Base-by-base conservation (phyloP, 1,284 basidiomycete genomes). In the Sutorius eximius region DNA sequence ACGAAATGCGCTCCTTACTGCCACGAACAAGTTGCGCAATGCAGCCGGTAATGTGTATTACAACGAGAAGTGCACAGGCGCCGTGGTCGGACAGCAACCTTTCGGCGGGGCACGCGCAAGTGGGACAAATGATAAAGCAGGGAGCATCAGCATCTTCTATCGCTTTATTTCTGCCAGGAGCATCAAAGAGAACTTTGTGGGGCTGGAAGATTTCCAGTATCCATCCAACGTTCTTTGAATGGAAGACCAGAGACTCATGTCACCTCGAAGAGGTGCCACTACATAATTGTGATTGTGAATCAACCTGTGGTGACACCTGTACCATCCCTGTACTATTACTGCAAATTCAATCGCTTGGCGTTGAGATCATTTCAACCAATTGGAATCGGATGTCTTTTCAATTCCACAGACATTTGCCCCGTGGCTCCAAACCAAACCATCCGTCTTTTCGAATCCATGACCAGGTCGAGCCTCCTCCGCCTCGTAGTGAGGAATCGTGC, bases 41-140 rank as follows among this genome's bases (percentile, higher is more conserved):
- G 81, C 93, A 0, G 90, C 92, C 6, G 91, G 91, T 2, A 93
- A 97, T 74, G 86, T 95, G 55, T 97, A 97, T 79, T 93, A 94
- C 77, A 96, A 95, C 75, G 93, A 95, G 67, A 95, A 94, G 71
- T 96, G 92, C 75, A 98, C 96, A 0, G 96, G 96, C 56, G 96
- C 96, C 27, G 91, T 93, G 45, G 93, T 97, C 29, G 93, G 92
- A 7, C 95, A 98, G 73, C 96, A 99, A 74, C 95, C 96, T 7
- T 99, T 99, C 71, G 96, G 96, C 52, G 97, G 96, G 53, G 93
- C 87, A 7, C 85, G 96, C 45, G 93, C 83, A 22, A 93, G 90
- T 64, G 96, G 97, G 30, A 99, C 97, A 60, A 98, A 98, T 78
- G 97, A 99, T 76, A 99, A 98, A 79, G 92, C 94, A 1, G 96